These are phyloP conservation scores for Triangularia setosa DNA, from an alignment of 2,329 filamentous ascomycete species.

Conservation along the genomic window DNA sequence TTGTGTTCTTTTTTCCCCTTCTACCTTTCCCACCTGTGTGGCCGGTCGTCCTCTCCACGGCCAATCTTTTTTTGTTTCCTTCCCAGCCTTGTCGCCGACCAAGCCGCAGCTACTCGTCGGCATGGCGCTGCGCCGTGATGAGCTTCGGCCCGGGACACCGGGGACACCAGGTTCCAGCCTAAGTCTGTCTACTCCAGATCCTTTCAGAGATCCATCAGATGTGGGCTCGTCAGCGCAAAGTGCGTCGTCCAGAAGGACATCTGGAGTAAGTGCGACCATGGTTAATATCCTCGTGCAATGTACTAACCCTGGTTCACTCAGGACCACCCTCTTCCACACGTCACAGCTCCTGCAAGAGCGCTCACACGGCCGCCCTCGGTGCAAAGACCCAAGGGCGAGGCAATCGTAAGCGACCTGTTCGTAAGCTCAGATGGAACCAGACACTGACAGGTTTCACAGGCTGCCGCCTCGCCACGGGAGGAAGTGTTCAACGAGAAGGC, in stretches of 20 bases:
- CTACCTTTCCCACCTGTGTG: neutral
- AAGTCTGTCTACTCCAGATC: slow-evolving; percentile 8
- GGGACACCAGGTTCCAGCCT: slow-evolving; percentile 3
- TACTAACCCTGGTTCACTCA: slow-evolving; percentile 3
- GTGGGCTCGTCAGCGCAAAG: slow-evolving; percentile 14
- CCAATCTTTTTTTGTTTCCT: neutral
- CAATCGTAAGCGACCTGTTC: slow-evolving; percentile 17
- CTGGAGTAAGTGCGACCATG: slow-evolving; percentile 10
- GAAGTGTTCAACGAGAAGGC: slow-evolving; percentile 24
- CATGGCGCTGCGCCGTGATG: slow-evolving; percentile 8
- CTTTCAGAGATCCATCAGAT: slow-evolving; percentile 22
- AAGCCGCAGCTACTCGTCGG: neutral
- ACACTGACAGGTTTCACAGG: slow-evolving; percentile 16
- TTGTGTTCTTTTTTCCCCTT: neutral
- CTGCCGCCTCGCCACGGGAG: neutral
- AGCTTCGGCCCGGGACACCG: slow-evolving; percentile 11
- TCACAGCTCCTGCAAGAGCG: slow-evolving; percentile 6
- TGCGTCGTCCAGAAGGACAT: slow-evolving; percentile 15
- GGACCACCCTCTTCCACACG: slow-evolving; percentile 3
- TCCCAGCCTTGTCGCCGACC: neutral
- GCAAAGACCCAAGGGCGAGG: neutral
- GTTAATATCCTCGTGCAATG: slow-evolving; percentile 8
- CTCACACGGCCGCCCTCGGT: slow-evolving; percentile 2
- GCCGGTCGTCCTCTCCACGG: neutral
- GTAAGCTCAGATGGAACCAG: neutral